A percentile compares a stretch with the other conserved stretches of the same genome.
Conservation (phyloP, 805 yeast genomes). For the Pichia nakasei region DNA sequence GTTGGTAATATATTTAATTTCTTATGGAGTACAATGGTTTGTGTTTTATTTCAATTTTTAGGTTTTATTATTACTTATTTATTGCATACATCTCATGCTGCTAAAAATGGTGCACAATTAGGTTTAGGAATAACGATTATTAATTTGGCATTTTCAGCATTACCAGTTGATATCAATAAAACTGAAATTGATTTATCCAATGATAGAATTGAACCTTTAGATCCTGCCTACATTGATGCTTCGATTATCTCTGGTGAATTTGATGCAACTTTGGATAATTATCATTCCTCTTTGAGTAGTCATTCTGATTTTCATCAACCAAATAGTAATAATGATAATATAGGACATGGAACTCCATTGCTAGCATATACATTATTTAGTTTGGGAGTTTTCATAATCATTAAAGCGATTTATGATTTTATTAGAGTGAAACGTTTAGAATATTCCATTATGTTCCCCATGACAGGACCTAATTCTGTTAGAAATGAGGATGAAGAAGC, state of each 20-base stretch:
- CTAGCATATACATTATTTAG: constrained; percentile 56
- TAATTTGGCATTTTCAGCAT: constrained; percentile 53
- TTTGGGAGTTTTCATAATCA: constrained; percentile 56
- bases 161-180: constrained; percentile 32
- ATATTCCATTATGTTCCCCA: constrained; percentile 33
- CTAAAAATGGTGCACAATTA: constrained; percentile 88
- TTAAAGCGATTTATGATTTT: constrained; percentile 66
- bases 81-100: constrained; percentile 93
- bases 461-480: background rate
- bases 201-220: constrained; percentile 40
- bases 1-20: constrained; percentile 88
- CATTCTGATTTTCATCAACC: constrained; percentile 5
- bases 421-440: constrained; percentile 73
- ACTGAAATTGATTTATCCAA: constrained; percentile 11
- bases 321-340: constrained; percentile 1
- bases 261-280: constrained; percentile 22
- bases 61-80: constrained; percentile 88
- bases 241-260: constrained; percentile 10
- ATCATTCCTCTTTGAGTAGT: constrained; percentile 16
- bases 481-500: background rate
- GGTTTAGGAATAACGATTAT: constrained; percentile 84
- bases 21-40: constrained; percentile 81
- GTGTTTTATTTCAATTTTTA: constrained; percentile 86
- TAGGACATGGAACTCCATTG: constrained; percentile 29
- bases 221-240: constrained; percentile 52